phyloP scores from a whole-genome alignment of 495 filamentous ascomycete genomes.

The Aspergillus steynii region DNA sequence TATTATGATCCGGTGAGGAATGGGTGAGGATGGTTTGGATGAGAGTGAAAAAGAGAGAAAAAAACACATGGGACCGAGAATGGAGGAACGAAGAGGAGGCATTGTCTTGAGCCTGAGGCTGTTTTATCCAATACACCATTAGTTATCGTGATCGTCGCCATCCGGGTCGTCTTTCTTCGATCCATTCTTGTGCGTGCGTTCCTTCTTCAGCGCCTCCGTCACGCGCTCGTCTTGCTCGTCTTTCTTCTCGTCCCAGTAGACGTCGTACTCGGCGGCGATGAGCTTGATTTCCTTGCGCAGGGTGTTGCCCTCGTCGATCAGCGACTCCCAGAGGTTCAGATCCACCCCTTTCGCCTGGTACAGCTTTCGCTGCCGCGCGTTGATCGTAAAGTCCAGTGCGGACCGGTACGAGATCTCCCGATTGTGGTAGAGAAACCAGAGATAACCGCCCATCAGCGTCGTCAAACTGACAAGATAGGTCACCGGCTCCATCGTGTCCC shows the following conservation, averaged over 20 bases:
- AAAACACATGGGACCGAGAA: too few species aligned
- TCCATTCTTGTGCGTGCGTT: conserved; percentile 52
- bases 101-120: too few species aligned
- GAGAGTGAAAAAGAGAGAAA: too few species aligned
- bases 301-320: conserved; percentile 81
- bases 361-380: conserved; percentile 70
- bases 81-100: too few species aligned
- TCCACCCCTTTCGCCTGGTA: conserved; percentile 78
- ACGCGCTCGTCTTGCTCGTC: conserved; percentile 78
- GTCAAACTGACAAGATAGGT: conserved; percentile 83
- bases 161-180: conserved; percentile 47
- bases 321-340: conserved; percentile 67
- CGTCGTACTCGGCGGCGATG: conserved; percentile 86
- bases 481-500: conserved; percentile 91
- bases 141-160: conserved; percentile 39
- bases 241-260: conserved; percentile 84
- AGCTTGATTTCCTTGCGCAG: conserved; percentile 77
- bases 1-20: conserved; percentile 52
- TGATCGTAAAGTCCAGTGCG: conserved; percentile 84
- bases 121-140: too few species aligned
- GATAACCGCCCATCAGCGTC: conserved; percentile 83
- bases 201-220: conserved; percentile 66
- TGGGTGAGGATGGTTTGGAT: conserved; percentile 15
- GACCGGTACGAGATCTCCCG: conserved; percentile 83
- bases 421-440: conserved; percentile 94